Evolutionary conservation across 495 filamentous ascomycete genomes (phyloP), one percentile per base, ranked within the genome.

Genomic region (Penicillium pancosmium): DNA sequence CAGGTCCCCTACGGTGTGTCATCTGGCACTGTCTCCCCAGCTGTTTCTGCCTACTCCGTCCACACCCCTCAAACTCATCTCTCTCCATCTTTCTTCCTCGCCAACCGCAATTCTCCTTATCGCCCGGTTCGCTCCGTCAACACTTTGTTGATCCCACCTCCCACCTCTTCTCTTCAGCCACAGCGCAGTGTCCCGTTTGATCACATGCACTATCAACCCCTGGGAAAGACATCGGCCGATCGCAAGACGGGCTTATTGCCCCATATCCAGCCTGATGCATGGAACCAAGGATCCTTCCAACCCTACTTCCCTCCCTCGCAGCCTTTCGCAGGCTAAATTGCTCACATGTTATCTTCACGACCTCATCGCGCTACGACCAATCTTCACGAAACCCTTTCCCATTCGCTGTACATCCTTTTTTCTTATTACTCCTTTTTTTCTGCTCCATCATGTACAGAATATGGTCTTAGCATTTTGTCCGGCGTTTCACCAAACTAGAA

Each of bases 191-290:
- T 88, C 69, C 69, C 82, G 55, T 78, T 89, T 69, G 78, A 91
- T 63, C 91, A 97, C 75, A 97, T 98, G 92, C 94, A 96, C 66
- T 98, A 97, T 63, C 93, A 96, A 65, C 91, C 93, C 5, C 74
- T 98, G 9, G 90, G 91, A 4, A 91, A 91, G 67, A 73, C 82
- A 9, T 81, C 84, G 4, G 84, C 87, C 51, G 91, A 97, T 59
- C 83, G 87, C 52, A 87, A 88, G 55, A 88, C 88, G 5, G 94
- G 94, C 15, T 82, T 91, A 25, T 82, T 98, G 11, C 94, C 94
- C 12, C 93, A 96, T 46, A 68, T 82, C 41, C 76, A 79, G 31
- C 77, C 75, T 2, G 78, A 82, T 19, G 70, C 75, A 8, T 81
- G 78, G 76, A 70, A 67, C 15, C 78, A 80, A 38, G 68, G 67